Conservation (phyloP, 306 rosid genomes). For the Lathyrus sativus region DNA sequence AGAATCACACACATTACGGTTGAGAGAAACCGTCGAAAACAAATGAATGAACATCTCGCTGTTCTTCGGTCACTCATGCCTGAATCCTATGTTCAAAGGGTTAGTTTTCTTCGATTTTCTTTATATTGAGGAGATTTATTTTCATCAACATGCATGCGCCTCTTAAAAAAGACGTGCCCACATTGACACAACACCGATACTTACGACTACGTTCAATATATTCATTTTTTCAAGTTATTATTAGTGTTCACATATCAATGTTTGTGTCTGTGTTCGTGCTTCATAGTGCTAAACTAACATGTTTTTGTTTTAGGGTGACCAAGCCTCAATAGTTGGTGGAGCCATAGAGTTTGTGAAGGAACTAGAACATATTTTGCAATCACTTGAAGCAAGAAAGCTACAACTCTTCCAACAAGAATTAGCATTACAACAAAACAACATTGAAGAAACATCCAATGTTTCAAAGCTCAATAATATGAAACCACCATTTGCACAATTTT, state of each 20-base stretch:
- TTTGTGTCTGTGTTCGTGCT: too few species aligned
- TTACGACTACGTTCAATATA: too few species aligned
- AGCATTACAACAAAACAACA: constrained; percentile 32
- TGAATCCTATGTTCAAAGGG: constrained; percentile 87
- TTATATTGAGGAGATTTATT: too few species aligned
- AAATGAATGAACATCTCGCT: constrained; percentile 89
- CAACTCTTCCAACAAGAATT: constrained; percentile 46
- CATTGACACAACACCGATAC: too few species aligned
- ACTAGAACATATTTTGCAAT: constrained; percentile 70
- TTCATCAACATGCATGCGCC: too few species aligned
- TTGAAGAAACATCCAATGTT: constrained; percentile 2
- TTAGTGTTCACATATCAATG: too few species aligned
- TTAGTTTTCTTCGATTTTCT: constrained; percentile 34
- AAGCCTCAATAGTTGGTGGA: constrained; percentile 94
- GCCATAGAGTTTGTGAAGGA: constrained; percentile 92
- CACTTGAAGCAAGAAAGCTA: constrained; percentile 78
- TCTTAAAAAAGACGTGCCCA: too few species aligned
- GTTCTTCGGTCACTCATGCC: constrained; percentile 93
- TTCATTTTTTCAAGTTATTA: too few species aligned
- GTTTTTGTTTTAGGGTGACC: constrained; percentile 67
- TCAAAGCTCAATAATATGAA: constrained; percentile 32
- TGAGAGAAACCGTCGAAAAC: constrained; percentile 87
- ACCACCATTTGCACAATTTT: constrained; percentile 67
- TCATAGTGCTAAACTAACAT: neutral
- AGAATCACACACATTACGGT: constrained; percentile 95